Evolutionary conservation across 352 stramenopile species (phyloP).

Genomic region (Thraustochytrium sp.): DNA sequence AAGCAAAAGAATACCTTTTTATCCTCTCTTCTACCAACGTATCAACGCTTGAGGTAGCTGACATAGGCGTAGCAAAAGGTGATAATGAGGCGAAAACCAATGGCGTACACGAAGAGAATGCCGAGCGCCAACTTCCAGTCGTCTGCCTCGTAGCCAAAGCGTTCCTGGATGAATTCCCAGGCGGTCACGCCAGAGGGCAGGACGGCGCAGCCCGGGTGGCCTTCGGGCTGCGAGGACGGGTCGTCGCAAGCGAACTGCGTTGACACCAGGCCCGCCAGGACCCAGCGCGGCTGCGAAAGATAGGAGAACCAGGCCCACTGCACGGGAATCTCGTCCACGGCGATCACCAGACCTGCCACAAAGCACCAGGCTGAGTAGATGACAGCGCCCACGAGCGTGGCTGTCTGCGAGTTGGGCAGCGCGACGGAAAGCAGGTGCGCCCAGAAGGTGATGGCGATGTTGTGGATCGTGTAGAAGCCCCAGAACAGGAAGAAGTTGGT

Average conservation of each 20-base stretch:
- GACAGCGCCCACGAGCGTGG: not conserved
- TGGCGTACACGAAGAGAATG: not conserved
- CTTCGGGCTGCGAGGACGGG: not conserved
- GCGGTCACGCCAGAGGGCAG: not conserved
- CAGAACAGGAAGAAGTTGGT: slow-evolving; percentile 59
- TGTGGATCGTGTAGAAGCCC: slow-evolving; percentile 60
- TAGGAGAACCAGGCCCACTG: not conserved
- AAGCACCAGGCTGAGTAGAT: not conserved
- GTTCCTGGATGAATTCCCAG: not conserved
- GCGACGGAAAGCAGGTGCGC: slow-evolving; percentile 64
- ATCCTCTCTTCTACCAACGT: not conserved
- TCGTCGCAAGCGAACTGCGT: not conserved
- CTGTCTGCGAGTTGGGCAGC: slow-evolving; percentile 49
- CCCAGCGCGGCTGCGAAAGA: not conserved
- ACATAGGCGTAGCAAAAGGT: not conserved
- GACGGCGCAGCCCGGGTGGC: not conserved
- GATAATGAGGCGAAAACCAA: slow-evolving; percentile 9
- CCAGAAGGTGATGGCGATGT: not conserved
- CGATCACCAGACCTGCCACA: not conserved
- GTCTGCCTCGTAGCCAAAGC: not conserved
- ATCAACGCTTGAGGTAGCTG: slow-evolving; percentile 32
- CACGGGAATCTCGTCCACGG: not conserved
- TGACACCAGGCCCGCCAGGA: not conserved
- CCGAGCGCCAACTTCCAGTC: not conserved
- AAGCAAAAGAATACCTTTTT: too few species aligned